phyloP scores from a whole-genome alignment of 2,329 filamentous ascomycete species.

The Lachnellula hyalina region DNA sequence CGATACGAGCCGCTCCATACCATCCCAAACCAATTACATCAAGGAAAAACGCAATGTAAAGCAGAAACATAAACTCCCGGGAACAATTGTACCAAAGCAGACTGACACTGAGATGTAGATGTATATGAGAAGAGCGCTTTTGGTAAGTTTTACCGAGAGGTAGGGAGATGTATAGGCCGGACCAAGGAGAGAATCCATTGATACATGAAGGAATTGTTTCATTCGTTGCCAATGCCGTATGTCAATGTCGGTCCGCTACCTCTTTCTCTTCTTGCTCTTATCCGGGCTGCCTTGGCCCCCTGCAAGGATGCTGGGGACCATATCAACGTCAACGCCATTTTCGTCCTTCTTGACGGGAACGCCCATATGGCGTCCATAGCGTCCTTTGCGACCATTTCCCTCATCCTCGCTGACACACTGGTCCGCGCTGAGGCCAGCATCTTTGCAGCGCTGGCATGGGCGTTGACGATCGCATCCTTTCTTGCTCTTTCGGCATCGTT shows the following conservation, averaged over 20 bases:
- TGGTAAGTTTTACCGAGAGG: conserved; percentile 17
- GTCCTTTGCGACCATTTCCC: conserved; percentile 91
- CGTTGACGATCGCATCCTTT: conserved; percentile 97
- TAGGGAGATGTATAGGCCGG: conserved; percentile 15
- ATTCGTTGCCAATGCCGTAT: background rate
- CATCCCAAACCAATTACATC: conserved; percentile 8
- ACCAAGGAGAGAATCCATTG: conserved; percentile 11
- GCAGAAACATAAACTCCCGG: conserved; percentile 4
- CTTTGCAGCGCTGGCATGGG: conserved; percentile 90
- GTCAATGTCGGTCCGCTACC: conserved; percentile 34
- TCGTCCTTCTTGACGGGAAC: conserved; percentile 59
- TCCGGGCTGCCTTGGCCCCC: conserved; percentile 37
- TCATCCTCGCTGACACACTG: conserved; percentile 97
- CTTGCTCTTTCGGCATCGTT: conserved; percentile 98
- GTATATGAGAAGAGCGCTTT: conserved; percentile 9
- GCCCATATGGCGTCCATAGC: conserved; percentile 72
- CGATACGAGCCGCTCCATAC: conserved; percentile 4
- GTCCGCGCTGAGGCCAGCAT: conserved; percentile 88
- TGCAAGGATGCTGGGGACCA: conserved; percentile 29
- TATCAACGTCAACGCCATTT: conserved; percentile 30
- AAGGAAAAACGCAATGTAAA: background rate
- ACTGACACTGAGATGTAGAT: conserved; percentile 1
- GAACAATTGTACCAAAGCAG: background rate
- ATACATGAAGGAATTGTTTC: conserved; percentile 15
- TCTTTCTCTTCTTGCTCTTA: conserved; percentile 67